Evolutionary conservation across 2,329 filamentous ascomycete species (phyloP), one percentile per base, ranked within the genome.

Genomic region (Aspergillus alliaceus): DNA sequence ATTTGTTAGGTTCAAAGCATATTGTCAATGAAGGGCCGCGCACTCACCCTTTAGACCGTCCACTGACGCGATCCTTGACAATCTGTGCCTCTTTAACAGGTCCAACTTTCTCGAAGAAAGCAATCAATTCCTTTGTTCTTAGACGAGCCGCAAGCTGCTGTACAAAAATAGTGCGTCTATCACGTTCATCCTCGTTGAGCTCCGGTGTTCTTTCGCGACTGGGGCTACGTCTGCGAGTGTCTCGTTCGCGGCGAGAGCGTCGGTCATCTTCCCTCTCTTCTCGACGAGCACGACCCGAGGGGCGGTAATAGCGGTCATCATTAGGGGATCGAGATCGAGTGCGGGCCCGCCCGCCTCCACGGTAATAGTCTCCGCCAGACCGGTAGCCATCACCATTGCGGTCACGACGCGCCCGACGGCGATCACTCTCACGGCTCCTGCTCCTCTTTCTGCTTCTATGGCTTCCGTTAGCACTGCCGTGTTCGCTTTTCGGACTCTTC

Each of bases 41-140:
- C 11, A 75, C 89, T 72, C 82, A 96, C 93, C 95, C 95, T 83
- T 99, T 99, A 61, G 93, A 97, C 78, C 95, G 90, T 68, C 92
- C 91, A 78, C 92, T 97, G 62, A 99, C 93, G 61, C 95, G 86
- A 69, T 99, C 95, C 78, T 98, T 98, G 53, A 99, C 95, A 70
- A 99, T 99, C 80, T 98, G 95, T 51, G 95, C 95, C 75, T 98
- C 95, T 68, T 95, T 96, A 54, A 99, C 95, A 37, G 90, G 88
- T 62, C 95, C 95, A 68, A 95, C 90, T 77, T 93, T 93, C 75
- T 96, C 91, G 71, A 99, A 99, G 75, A 99, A 99, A 60, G 88
- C 85, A 75, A 96, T 93, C 62, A 99, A 83, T 75, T 98, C 92
- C 70, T 91, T 92, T 55, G 91, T 96, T 67, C 93, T 88, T 64